phyloP scores from a whole-genome alignment of 352 stramenopile genomes.

The Globisporangium orthogonon region DNA sequence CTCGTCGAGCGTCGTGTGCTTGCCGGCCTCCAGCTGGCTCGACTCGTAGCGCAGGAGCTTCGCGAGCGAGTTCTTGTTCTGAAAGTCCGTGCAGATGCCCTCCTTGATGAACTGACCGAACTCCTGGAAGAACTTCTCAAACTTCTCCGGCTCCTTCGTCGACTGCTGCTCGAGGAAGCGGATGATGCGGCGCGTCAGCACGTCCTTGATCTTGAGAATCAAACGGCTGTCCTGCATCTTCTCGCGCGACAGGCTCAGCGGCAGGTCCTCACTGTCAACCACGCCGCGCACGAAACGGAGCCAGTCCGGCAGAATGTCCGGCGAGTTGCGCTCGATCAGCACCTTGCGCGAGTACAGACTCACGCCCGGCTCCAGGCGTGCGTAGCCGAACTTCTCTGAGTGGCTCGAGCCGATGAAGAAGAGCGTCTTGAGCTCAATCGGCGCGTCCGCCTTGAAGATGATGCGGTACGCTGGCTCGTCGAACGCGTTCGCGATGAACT shows the following conservation, averaged over 20 bases:
- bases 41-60: constrained; percentile 99
- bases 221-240: constrained; percentile 98
- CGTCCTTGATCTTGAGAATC: constrained; percentile 95
- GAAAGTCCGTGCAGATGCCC: constrained; percentile 94
- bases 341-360: constrained; percentile 99
- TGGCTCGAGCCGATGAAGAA: constrained; percentile 97
- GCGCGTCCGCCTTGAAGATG: constrained; percentile 98
- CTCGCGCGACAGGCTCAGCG: constrained; percentile 98
- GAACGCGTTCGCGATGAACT: constrained; percentile 95
- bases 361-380: constrained; percentile 94
- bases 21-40: constrained; percentile 86
- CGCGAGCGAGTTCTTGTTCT: constrained; percentile 87
- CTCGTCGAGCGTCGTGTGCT: constrained; percentile 97
- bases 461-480: constrained; percentile 92
- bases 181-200: constrained; percentile 92
- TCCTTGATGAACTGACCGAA: constrained; percentile 98
- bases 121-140: constrained; percentile 97
- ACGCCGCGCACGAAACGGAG: constrained; percentile 88
- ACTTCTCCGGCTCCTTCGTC: constrained; percentile 95
- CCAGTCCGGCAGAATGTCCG: constrained; percentile 98
- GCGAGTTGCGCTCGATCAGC: constrained; percentile 97
- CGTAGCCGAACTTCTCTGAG: constrained; percentile 96
- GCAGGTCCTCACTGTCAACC: constrained; percentile 98
- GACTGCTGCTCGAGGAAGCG: constrained; percentile 81
- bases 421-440: constrained; percentile 97